Evolutionary conservation across 73 alveolate genomes (phyloP).

Genomic region (Diophrys sp.): DNA sequence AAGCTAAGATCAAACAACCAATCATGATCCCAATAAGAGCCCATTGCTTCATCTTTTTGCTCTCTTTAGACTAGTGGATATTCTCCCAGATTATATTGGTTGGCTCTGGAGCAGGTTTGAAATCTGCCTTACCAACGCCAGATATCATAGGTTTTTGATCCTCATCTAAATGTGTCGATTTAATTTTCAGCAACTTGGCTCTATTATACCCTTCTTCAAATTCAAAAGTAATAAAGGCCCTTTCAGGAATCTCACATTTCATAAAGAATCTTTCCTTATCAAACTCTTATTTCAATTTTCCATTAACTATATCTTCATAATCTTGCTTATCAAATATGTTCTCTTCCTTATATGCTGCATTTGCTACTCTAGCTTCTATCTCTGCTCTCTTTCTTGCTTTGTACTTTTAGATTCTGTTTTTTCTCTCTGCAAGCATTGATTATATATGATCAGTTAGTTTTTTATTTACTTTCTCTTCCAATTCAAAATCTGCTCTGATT

Average conservation of each 20-base stretch:
- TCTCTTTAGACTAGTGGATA: neutral
- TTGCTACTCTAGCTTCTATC: too few species aligned
- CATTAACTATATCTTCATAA: constrained; percentile 9
- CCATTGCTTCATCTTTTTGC: neutral
- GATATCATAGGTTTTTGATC: too few species aligned
- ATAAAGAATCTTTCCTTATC: neutral
- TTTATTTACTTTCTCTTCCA: neutral
- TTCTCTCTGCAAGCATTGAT: too few species aligned
- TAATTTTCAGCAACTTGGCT: constrained; percentile 10
- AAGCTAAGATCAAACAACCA: neutral
- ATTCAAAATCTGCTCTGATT: constrained; percentile 8
- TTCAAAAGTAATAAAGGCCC: constrained; percentile 58
- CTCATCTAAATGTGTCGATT: too few species aligned
- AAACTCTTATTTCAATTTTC: constrained; percentile 1
- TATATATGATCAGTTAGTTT: neutral
- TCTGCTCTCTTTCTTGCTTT: too few species aligned
- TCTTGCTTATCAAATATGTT: neutral
- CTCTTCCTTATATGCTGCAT: too few species aligned
- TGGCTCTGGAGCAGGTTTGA: constrained; percentile 82
- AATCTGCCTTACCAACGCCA: neutral
- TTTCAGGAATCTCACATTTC: constrained; percentile 28
- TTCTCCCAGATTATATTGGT: constrained; percentile 87
- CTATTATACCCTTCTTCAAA: constrained; percentile 54
- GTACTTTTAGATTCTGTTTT: too few species aligned
- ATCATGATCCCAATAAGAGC: neutral